A percentile compares a stretch with the other conserved stretches of the same genome.
Evolutionary conservation across 176 grass and related monocot genomes (phyloP).

Genomic region (Eragrostis nindensis): DNA sequence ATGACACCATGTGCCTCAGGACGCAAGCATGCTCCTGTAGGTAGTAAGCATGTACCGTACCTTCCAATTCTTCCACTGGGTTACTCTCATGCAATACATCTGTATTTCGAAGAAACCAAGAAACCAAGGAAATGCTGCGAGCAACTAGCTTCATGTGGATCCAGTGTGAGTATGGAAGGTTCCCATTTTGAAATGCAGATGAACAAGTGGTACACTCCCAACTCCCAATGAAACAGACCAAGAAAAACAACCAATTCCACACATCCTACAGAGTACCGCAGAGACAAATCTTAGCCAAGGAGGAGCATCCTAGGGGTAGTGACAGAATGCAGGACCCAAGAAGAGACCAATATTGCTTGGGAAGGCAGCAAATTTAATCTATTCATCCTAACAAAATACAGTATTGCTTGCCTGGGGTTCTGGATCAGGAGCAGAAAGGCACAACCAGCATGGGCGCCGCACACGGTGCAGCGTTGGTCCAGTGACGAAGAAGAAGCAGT

Average conservation of each 20-base stretch:
- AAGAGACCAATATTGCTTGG: slow-evolving; percentile 44
- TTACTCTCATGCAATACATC: too few species aligned
- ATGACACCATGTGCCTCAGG: too few species aligned
- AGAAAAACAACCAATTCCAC: slow-evolving; percentile 18
- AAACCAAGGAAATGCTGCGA: too few species aligned
- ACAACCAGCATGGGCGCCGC: slow-evolving; percentile 29
- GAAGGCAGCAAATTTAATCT: slow-evolving; percentile 4
- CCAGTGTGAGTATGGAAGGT: slow-evolving; percentile 41
- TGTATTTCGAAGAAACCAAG: too few species aligned
- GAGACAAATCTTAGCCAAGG: neutral
- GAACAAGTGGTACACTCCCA: neutral
- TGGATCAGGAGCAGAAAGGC: slow-evolving; percentile 46
- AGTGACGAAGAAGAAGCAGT: neutral
- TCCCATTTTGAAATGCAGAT: slow-evolving; percentile 40
- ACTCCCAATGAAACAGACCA: neutral
- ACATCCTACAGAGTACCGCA: neutral
- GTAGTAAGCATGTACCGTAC: too few species aligned
- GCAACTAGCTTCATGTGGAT: neutral
- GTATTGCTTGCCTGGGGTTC: slow-evolving; percentile 44
- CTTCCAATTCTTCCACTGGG: too few species aligned
- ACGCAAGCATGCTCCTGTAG: too few species aligned
- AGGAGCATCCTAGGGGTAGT: slow-evolving; percentile 20
- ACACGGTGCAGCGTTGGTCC: slow-evolving; percentile 31
- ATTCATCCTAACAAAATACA: neutral
- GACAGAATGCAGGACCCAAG: slow-evolving; percentile 47